Base-by-base conservation (phyloP, 2,329 filamentous ascomycete genomes). In the Akanthomyces muscarius region DNA sequence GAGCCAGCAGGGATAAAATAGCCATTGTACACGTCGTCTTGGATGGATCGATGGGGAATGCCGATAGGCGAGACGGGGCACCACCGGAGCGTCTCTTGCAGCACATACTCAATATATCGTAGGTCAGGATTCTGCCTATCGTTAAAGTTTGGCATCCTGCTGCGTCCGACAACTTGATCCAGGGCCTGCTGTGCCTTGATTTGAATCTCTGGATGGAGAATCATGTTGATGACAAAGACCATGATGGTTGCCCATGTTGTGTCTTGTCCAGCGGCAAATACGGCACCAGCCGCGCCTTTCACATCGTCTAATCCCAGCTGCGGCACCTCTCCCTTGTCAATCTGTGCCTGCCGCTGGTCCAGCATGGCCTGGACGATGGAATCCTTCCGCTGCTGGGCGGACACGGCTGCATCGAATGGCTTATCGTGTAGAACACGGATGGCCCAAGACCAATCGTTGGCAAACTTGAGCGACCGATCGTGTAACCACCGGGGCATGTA, bases 1-100 rank as follows among this genome's bases (percentile, higher is more conserved):
- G 77, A 76, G 3, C 84, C 85, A n/a, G 79, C 80, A 11, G 83
- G 83, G 56, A 87, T 85, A 63, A 80, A 78, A 71, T 83, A 82
- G 41, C 79, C 83, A 23, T 81, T 74, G 68, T 86, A 87, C 13
- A 80, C 74, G 62, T 87, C 85, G 55, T 87, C 84, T 53, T 80
- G 71, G 1, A 81, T 74, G 16, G 81, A 77, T 51, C 74, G 77
- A 69, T 87, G 85, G 2, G 85, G 84, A 42, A 87, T 80, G 3
- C 80, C 81, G 2, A 83, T 69, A 0, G 81, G 80, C 14, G 75
- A 77, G 4, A 82, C 70, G 5, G 80, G 80, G 33, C 71, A 72
- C 74, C 76, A 80, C 25, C 81, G 74, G 44, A 76, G 71, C 10
- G 75, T 75, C 65, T 84, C 81, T 59, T 81, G 74, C 11, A 83